Percentiles rank a stretch among this genome's conserved stretches.
These are phyloP conservation scores for Lathyrus aphaca DNA, from an alignment of 306 rosid species.

Conservation along the genomic window DNA sequence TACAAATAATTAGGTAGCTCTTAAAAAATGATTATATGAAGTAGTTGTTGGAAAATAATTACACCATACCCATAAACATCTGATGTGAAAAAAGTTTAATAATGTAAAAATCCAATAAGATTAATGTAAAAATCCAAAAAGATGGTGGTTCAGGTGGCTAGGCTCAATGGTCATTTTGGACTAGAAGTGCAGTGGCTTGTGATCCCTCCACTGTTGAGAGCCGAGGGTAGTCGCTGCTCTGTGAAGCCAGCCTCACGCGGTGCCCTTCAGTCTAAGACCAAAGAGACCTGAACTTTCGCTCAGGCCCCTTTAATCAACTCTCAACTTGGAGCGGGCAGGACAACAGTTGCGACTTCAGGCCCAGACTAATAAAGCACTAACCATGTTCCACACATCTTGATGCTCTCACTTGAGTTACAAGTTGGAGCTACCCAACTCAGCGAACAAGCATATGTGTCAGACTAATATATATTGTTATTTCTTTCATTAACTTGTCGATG, in stretches of 20 bases:
- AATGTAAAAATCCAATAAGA: no score
- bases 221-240: not conserved
- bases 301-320: not conserved
- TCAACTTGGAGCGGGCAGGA: constrained; percentile 8
- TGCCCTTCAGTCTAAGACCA: not conserved
- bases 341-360: not conserved
- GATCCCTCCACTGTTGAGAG: not conserved
- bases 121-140: not conserved
- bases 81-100: no score
- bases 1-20: no score
- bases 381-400: not conserved
- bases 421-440: not conserved
- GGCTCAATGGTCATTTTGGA: not conserved
- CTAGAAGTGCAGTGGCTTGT: not conserved
- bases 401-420: constrained; percentile 1
- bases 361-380: not conserved
- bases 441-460: not conserved
- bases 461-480: not conserved
- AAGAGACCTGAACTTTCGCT: not conserved
- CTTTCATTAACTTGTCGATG: not conserved
- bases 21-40: no score
- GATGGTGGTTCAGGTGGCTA: not conserved
- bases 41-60: no score
- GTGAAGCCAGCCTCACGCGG: constrained; percentile 14
- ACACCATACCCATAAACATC: no score